Evolutionary conservation across 2,329 filamentous ascomycete species (phyloP).

Genomic region (Fusarium sp.): DNA sequence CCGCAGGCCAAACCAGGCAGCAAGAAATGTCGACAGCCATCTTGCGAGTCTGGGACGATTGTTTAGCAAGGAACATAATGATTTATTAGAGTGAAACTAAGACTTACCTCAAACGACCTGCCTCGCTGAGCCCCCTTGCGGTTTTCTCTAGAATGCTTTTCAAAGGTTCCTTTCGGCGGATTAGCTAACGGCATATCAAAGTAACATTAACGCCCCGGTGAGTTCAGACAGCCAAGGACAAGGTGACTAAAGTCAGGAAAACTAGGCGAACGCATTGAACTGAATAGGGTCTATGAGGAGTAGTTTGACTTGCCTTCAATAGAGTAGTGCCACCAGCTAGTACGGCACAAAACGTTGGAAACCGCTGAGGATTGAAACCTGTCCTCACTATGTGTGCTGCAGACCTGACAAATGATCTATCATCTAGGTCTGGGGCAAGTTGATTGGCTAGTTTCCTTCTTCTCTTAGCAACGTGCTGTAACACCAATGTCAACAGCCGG

Average conservation of each 20-base stretch:
- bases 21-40: constrained; percentile 70
- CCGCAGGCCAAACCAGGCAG: constrained; percentile 68
- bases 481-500: constrained; percentile 65
- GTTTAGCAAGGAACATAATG: constrained; percentile 23
- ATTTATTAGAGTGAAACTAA: constrained; percentile 1
- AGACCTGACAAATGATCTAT: constrained; percentile 50
- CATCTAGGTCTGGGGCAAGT: constrained; percentile 46
- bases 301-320: constrained; percentile 62
- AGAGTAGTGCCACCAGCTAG: constrained; percentile 71
- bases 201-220: neutral
- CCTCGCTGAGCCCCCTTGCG: constrained; percentile 41
- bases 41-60: constrained; percentile 61
- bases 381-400: constrained; percentile 59
- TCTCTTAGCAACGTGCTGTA: constrained; percentile 61
- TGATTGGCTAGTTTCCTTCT: constrained; percentile 45
- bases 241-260: neutral
- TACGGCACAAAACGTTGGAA: constrained; percentile 72
- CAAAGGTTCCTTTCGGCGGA: constrained; percentile 45
- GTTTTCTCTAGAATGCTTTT: constrained; percentile 47
- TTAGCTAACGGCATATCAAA: constrained; percentile 26
- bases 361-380: constrained; percentile 67
- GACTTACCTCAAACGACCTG: constrained; percentile 47
- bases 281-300: neutral
- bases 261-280: neutral
- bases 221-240: neutral